Base-by-base conservation (phyloP, 2,329 filamentous ascomycete genomes). In the Fusarium caatingaense region DNA sequence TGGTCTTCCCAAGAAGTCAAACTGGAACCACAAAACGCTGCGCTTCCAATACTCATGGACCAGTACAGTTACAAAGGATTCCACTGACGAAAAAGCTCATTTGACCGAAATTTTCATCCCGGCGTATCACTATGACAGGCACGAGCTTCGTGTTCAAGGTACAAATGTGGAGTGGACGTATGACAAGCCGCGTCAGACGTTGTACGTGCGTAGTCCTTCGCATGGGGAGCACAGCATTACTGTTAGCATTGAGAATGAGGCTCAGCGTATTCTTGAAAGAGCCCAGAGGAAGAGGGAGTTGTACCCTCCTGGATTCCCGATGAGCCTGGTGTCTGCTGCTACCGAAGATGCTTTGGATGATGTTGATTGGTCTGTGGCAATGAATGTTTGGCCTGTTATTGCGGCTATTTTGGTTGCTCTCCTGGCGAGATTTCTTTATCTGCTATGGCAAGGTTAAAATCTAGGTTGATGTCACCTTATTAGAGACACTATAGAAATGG, bases 21-120 rank as follows among this genome's bases (percentile, higher is more conserved):
- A 76, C 56, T 83, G 81, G 76, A 71, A 80, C 47, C 71, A 76
- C 8, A 76, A 74, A 12, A 78, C 77, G 6, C 71, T 81, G 6
- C 73, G 72, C 6, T 83, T 76, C 53, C 78, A 78, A 45, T 77
- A 81, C 27, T 69, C 76, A 41, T 83, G 81, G 76, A 44, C 60
- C 30, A 74, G 72, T 60, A 32, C 47, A 27, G 46, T 48, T 32
- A 50, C 30, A 32, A 53, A 58, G 16, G 55, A 50, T 30, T 72
- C 75, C 9, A 40, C 23, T 1, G 41, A 56, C 15, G 71, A 76
- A 16, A 78, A 71, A 16, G 32, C 71, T 4, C 47, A 58, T 8
- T 23, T 77, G 18, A 82, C 81, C 1, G 81, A 83, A 59, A 72
- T 82, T 16, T 83, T 79, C 34, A 67, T 83, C 30, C 81, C 81